Conservation (phyloP, 768 basidiomycete species). For the Leccinum variicolor region DNA sequence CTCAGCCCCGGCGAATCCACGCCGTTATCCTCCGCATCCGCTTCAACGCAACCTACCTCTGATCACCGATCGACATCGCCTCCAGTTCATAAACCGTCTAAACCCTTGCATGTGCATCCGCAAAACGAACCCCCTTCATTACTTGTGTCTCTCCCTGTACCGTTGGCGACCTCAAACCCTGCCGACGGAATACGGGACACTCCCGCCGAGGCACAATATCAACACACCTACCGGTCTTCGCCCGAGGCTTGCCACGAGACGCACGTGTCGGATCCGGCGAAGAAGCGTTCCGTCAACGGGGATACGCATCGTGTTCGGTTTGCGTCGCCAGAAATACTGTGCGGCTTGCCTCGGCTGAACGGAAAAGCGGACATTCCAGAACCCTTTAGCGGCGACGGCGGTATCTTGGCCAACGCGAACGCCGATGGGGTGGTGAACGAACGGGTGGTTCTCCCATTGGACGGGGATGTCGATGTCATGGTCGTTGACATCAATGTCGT, state of each 20-base stretch:
- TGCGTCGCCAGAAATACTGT: slow-evolving; percentile 29
- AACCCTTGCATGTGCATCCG: slow-evolving; percentile 28
- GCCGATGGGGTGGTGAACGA: background rate
- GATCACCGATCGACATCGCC: slow-evolving; percentile 11
- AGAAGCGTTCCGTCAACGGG: slow-evolving; percentile 7
- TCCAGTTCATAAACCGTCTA: slow-evolving; percentile 19
- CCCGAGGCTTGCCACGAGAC: slow-evolving; percentile 8
- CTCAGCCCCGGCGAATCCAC: slow-evolving; percentile 8
- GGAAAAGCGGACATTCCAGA: slow-evolving; percentile 2
- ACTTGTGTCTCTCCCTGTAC: slow-evolving; percentile 3
- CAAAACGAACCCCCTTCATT: slow-evolving; percentile 15
- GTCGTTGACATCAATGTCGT: slow-evolving; percentile 15
- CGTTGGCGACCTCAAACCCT: slow-evolving; percentile 5
- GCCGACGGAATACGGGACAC: slow-evolving; percentile 21
- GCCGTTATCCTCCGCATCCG: background rate
- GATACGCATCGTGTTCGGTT: slow-evolving; percentile 28
- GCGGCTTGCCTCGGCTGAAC: slow-evolving; percentile 10
- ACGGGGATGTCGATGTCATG: slow-evolving; percentile 22
- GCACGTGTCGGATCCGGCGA: slow-evolving; percentile 8
- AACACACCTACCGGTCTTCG: slow-evolving; percentile 15
- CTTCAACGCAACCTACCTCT: background rate
- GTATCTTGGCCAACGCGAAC: background rate
- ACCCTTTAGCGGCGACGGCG: background rate
- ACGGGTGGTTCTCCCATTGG: background rate
- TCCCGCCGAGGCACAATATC: slow-evolving; percentile 20